Evolutionary conservation across 352 stramenopile genomes (phyloP), one percentile per base, ranked within the genome.

Genomic region (Pythium chondricola): DNA sequence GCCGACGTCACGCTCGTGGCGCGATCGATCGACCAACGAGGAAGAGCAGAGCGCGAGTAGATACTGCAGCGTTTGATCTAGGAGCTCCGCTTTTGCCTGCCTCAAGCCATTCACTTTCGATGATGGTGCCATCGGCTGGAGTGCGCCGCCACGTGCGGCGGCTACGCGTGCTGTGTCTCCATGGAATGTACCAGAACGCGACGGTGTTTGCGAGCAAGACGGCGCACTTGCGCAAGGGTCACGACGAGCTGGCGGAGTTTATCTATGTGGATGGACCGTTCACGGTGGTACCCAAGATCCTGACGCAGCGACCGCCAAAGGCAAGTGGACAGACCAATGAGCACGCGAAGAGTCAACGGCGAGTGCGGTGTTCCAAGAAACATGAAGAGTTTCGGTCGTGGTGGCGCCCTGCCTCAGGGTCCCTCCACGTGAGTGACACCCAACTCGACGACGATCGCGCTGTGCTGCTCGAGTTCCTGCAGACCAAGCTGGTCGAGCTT

Each of bases 171-270:
- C 49, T 93, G 39, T 93, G 81, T 61, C 73, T 93, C 24, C 81
- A 93, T 45, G 81, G 81, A 43, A 93, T 93, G 78, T 93, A 90
- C 63, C 81, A 93, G 63, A 83, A 89, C 43, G 73, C 64, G 43
- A 56, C 62, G 25, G 75, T 76, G 8, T 89, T 93, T 22, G 48
- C 59, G 36, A 52, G 50, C 57, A 93, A 93, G 71, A 93, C 69
- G 18, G 70, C 73, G 45, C 76, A 78, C 25, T 41, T 92, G 37
- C 66, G 65, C 18, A 51, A 56, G 11, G 39, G 53, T 3, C 60
- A 61, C 45, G 49, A 67, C 26, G 51, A 66, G 10, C 35, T 60
- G 21, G 58, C 79, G 39, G 76, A 93, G 51, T 85, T 80, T 38
- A 65, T 89, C 32, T 93, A 78, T 53, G 30, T 90, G 43, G 64